phyloP scores from a whole-genome alignment of 1,284 basidiomycete species.

The Leccinum proximum region DNA sequence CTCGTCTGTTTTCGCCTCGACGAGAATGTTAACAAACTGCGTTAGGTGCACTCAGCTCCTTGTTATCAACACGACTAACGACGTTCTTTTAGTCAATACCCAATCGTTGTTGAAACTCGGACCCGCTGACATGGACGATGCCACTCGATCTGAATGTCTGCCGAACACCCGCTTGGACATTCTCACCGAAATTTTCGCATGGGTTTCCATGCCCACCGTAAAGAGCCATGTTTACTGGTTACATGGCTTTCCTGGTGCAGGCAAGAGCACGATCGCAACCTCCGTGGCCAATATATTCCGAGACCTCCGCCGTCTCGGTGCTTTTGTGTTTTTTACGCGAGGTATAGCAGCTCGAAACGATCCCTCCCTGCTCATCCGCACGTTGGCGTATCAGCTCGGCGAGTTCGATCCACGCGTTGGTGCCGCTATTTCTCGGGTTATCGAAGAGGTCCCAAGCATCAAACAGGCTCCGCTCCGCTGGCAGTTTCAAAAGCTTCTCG shows the following conservation, averaged over 20 bases:
- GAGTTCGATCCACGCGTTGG: constrained; percentile 30
- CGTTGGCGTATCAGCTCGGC: constrained; percentile 30
- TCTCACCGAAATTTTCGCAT: constrained; percentile 24
- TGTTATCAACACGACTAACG: constrained; percentile 5
- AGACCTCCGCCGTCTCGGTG: constrained; percentile 29
- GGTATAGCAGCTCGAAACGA: constrained; percentile 25
- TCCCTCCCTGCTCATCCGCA: constrained; percentile 25
- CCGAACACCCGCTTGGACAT: constrained; percentile 30
- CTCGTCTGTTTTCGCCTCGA: constrained; percentile 31
- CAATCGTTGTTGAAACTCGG: constrained; percentile 25
- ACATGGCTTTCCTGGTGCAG: constrained; percentile 30
- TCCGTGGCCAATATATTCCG: constrained; percentile 29
- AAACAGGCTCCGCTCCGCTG: constrained; percentile 27
- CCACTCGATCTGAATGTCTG: constrained; percentile 24
- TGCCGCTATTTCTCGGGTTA: constrained; percentile 23
- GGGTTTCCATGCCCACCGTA: constrained; percentile 20
- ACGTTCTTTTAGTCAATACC: constrained; percentile 12
- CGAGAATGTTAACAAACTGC: constrained; percentile 23
- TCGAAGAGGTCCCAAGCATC: constrained; percentile 29
- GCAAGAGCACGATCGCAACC: constrained; percentile 32
- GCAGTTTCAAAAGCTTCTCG: constrained; percentile 32
- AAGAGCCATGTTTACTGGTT: constrained; percentile 31
- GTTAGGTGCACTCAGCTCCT: constrained; percentile 13
- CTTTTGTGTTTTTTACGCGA: constrained; percentile 31
- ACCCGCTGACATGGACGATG: constrained; percentile 30